These are phyloP conservation scores for Penicillium taxi DNA, from an alignment of 495 filamentous ascomycete species.

Conservation along the genomic window DNA sequence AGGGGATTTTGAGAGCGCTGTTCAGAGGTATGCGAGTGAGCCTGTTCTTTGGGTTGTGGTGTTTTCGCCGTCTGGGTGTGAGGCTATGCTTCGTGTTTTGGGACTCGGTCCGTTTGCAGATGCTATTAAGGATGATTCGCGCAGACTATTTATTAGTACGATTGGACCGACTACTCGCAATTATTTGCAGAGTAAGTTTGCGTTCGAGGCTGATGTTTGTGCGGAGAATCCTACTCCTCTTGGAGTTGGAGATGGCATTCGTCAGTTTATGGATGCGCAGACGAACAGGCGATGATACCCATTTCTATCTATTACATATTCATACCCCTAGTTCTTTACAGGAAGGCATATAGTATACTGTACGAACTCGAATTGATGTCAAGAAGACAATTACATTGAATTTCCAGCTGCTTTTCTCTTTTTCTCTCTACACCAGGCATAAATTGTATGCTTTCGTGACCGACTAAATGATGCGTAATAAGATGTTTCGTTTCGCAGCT, in stretches of 20 bases:
- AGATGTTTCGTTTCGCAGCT: too few species aligned
- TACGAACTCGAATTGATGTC: too few species aligned
- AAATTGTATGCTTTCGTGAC: too few species aligned
- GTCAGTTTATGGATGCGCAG: slow-evolving; percentile 35
- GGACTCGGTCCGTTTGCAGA: slow-evolving; percentile 22
- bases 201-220: slow-evolving; percentile 71
- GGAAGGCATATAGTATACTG: too few species aligned
- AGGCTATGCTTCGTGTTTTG: slow-evolving; percentile 66
- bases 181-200: slow-evolving; percentile 58
- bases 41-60: slow-evolving; percentile 74
- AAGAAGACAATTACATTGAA: too few species aligned
- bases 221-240: slow-evolving; percentile 76
- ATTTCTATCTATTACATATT: neutral
- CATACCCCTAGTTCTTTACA: too few species aligned
- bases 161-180: slow-evolving; percentile 92
- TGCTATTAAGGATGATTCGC: neutral
- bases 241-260: slow-evolving; percentile 65
- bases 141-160: slow-evolving; percentile 59
- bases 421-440: too few species aligned
- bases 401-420: too few species aligned
- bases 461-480: too few species aligned
- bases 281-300: too few species aligned
- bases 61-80: slow-evolving; percentile 86
- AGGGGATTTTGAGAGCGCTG: slow-evolving; percentile 46
- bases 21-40: slow-evolving; percentile 11